Evolutionary conservation across 75 land plant species (phyloP).

Genomic region (Selaginella moellendorffii): DNA sequence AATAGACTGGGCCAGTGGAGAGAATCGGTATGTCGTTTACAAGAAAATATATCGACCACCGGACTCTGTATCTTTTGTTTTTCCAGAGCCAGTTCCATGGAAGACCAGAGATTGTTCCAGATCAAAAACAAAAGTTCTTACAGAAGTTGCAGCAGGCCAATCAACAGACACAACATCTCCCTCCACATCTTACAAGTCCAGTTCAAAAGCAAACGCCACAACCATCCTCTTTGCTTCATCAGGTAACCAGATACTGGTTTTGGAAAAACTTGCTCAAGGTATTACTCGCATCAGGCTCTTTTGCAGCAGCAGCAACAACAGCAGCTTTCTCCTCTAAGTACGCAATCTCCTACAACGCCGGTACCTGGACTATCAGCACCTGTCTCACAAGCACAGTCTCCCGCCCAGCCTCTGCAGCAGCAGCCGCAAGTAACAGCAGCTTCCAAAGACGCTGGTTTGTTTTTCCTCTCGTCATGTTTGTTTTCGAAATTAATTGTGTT

Average conservation of each 20-base stretch:
- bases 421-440: background rate
- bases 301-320: too few relatives aligned
- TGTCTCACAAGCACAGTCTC: background rate
- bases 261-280: too few relatives aligned
- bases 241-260: conserved; percentile 34
- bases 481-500: too few relatives aligned
- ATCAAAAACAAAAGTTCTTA: conserved; percentile 78
- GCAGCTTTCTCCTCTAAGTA: background rate
- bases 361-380: background rate
- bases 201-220: conserved; percentile 47
- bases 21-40: background rate
- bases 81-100: conserved; percentile 58
- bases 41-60: background rate
- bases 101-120: conserved; percentile 79
- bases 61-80: too few relatives aligned
- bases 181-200: conserved; percentile 35
- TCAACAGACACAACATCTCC: conserved; percentile 31
- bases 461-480: too few relatives aligned
- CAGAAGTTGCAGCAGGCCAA: conserved; percentile 68
- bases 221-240: conserved; percentile 44
- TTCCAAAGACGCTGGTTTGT: background rate
- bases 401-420: too few relatives aligned
- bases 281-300: too few relatives aligned
- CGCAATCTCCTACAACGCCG: background rate
- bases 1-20: background rate